These are phyloP conservation scores for Monosporascus sp. DNA, from an alignment of 2,329 filamentous ascomycete species.

Conservation along the genomic window DNA sequence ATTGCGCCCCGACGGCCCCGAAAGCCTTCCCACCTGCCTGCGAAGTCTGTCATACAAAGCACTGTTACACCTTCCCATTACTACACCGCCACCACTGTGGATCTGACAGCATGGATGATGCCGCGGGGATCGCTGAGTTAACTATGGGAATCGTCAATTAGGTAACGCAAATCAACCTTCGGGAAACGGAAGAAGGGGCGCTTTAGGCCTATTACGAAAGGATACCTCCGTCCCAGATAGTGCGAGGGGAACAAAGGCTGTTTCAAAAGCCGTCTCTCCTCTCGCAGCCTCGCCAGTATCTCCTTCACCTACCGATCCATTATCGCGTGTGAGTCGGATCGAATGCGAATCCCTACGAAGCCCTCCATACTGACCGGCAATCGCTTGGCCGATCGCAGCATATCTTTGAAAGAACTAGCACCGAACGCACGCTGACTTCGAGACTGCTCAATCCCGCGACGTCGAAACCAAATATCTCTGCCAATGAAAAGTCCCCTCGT, in stretches of 20 bases:
- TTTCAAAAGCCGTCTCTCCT: slow-evolving; percentile 13
- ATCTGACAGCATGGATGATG: too few species aligned
- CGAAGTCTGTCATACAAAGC: too few species aligned
- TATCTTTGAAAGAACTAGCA: slow-evolving; percentile 34
- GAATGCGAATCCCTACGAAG: slow-evolving; percentile 4
- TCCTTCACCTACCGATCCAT: slow-evolving; percentile 49
- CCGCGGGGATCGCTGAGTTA: not conserved
- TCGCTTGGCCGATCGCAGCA: slow-evolving; percentile 30
- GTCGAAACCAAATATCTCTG: slow-evolving; percentile 45
- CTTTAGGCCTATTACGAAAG: slow-evolving; percentile 17
- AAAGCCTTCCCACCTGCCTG: too few species aligned
- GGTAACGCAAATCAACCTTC: not conserved
- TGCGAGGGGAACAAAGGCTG: slow-evolving; percentile 17
- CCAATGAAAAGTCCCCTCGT: slow-evolving; percentile 33
- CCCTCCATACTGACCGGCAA: slow-evolving; percentile 4
- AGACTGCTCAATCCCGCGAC: slow-evolving; percentile 43
- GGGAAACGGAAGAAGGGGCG: slow-evolving; percentile 13
- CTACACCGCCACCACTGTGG: too few species aligned
- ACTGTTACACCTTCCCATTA: too few species aligned
- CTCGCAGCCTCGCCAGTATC: slow-evolving; percentile 25
- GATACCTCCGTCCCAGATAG: slow-evolving; percentile 18
- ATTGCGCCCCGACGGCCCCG: not conserved
- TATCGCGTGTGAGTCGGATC: slow-evolving; percentile 55
- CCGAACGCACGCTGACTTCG: slow-evolving; percentile 29
- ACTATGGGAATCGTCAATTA: not conserved